A percentile compares a stretch with the other conserved stretches of the same genome.
Evolutionary conservation across 805 yeast species (phyloP).

Genomic region (Cyberlindnera mrakii): DNA sequence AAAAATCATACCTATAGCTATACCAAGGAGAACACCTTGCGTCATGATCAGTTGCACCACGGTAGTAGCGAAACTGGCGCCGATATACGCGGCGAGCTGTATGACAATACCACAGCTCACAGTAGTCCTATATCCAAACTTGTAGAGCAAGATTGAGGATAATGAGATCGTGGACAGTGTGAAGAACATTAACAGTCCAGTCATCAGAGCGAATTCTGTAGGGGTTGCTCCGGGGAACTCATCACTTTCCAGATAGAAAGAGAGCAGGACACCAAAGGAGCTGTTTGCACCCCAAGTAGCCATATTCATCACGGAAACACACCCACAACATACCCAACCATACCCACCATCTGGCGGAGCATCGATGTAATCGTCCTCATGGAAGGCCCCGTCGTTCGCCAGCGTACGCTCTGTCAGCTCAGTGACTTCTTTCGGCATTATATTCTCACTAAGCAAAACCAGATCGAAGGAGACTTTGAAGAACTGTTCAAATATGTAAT

Average conservation of each 20-base stretch:
- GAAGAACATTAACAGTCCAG: constrained; percentile 45
- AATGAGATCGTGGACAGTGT: constrained; percentile 50
- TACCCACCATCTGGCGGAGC: constrained; percentile 39
- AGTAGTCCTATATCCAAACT: constrained; percentile 37
- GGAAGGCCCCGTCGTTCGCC: constrained; percentile 15
- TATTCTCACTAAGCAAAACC: no score
- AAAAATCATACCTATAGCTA: constrained; percentile 43
- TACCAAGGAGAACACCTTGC: constrained; percentile 47
- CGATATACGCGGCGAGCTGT: constrained; percentile 41
- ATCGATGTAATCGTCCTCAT: constrained; percentile 29
- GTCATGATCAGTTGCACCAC: constrained; percentile 45
- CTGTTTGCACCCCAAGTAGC: constrained; percentile 35
- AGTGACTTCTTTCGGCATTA: neutral
- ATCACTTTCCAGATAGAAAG: constrained; percentile 36
- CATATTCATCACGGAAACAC: constrained; percentile 27
- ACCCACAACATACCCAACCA: constrained; percentile 43
- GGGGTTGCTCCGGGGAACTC: constrained; percentile 44
- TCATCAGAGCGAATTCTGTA: constrained; percentile 49
- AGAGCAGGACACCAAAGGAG: constrained; percentile 48
- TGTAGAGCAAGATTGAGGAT: constrained; percentile 33
- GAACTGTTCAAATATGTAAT: no score
- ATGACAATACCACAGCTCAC: constrained; percentile 33
- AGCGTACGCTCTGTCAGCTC: neutral
- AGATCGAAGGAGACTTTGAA: no score
- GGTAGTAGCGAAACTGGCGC: constrained; percentile 47